Percentiles rank a stretch among this genome's conserved stretches.
Conservation (phyloP, 2,329 filamentous ascomycete species). For the Ophiostoma montium region DNA sequence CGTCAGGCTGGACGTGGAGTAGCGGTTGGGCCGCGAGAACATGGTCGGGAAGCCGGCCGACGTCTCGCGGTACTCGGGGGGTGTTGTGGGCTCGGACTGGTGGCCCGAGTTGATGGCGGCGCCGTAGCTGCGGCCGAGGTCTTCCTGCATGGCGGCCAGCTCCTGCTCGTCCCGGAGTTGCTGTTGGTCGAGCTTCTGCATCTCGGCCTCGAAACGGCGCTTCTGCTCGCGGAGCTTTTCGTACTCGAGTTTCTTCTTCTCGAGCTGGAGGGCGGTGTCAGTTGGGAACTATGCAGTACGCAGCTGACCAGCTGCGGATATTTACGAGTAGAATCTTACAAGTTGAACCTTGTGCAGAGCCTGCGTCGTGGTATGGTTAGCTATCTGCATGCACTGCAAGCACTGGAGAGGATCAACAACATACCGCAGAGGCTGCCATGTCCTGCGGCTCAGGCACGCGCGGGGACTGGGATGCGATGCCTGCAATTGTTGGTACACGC, state of each 20-base stretch:
- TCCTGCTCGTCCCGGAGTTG: constrained; percentile 73
- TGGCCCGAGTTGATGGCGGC: constrained; percentile 44
- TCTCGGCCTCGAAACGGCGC: constrained; percentile 78
- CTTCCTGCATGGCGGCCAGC: constrained; percentile 70
- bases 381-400: background rate
- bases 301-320: background rate
- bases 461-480: constrained; percentile 38
- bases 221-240: constrained; percentile 83
- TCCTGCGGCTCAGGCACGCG: constrained; percentile 37
- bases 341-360: constrained; percentile 61
- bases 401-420: constrained; percentile 3
- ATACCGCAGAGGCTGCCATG: constrained; percentile 26
- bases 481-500: constrained; percentile 61
- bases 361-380: constrained; percentile 23
- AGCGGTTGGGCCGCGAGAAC: constrained; percentile 73
- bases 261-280: constrained; percentile 44
- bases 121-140: constrained; percentile 43
- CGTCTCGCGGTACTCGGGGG: constrained; percentile 76
- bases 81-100: constrained; percentile 90
- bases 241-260: constrained; percentile 87
- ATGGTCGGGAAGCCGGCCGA: constrained; percentile 58
- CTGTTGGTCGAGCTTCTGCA: constrained; percentile 78
- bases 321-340: constrained; percentile 29
- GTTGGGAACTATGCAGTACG: background rate
- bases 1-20: constrained; percentile 77